Evolutionary conservation across 1,284 basidiomycete genomes (phyloP).

Genomic region (Athelia sp.): DNA sequence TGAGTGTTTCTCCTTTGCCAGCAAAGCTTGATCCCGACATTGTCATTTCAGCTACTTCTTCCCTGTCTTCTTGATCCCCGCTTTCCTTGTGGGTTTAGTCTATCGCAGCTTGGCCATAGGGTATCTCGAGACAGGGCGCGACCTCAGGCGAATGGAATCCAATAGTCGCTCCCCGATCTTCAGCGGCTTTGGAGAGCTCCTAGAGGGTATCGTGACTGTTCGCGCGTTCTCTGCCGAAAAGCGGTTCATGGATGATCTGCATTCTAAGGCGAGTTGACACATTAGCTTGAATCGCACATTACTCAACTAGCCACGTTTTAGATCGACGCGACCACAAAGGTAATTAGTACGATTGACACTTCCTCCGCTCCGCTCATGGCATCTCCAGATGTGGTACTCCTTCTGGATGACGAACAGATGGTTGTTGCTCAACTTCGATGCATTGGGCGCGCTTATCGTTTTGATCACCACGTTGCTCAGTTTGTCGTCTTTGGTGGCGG

Average conservation of each 20-base stretch:
- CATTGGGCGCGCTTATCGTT: constrained; percentile 61
- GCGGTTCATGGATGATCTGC: constrained; percentile 71
- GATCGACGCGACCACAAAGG: constrained; percentile 63
- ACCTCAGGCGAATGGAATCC: constrained; percentile 76
- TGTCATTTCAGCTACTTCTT: constrained; percentile 47
- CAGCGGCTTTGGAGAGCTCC: constrained; percentile 74
- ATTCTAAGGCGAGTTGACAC: constrained; percentile 31
- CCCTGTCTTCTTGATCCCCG: constrained; percentile 71
- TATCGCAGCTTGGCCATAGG: constrained; percentile 64
- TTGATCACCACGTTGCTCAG: constrained; percentile 73
- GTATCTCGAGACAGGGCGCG: constrained; percentile 74
- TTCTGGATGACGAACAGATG: constrained; percentile 20
- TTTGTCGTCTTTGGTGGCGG: constrained; percentile 59
- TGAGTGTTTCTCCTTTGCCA: constrained; percentile 22
- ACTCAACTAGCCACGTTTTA: constrained; percentile 13
- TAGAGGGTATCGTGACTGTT: constrained; percentile 81
- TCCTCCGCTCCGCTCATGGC: background rate
- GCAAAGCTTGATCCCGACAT: background rate
- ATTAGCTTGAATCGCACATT: too few relatives aligned
- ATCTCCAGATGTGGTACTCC: constrained; percentile 6
- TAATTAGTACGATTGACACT: constrained; percentile 13
- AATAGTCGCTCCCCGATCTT: constrained; percentile 70
- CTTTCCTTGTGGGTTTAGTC: constrained; percentile 55
- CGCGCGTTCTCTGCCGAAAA: constrained; percentile 84
- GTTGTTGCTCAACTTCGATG: constrained; percentile 34